Evolutionary conservation across 768 basidiomycete genomes (phyloP).

Genomic region (Agrocybe chaxingu): DNA sequence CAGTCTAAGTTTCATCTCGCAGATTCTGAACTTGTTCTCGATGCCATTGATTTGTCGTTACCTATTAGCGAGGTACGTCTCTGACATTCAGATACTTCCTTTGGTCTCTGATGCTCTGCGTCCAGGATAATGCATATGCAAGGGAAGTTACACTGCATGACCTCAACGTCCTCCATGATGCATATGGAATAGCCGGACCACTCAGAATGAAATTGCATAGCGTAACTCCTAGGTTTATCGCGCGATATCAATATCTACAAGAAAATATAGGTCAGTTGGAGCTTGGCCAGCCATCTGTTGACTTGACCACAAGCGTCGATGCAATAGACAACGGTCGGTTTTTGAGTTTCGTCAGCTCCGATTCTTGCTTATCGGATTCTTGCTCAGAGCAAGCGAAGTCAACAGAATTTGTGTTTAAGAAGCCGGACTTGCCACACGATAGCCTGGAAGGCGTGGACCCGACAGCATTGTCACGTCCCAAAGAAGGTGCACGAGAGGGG

Average conservation of each 20-base stretch:
- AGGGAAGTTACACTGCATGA: constrained; percentile 73
- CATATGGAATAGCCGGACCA: constrained; percentile 56
- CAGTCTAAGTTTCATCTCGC: constrained; percentile 40
- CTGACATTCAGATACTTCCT: not conserved
- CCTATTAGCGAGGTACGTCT: constrained; percentile 58
- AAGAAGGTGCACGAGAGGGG: too few species aligned
- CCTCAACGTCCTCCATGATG: constrained; percentile 67
- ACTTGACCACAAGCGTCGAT: constrained; percentile 1
- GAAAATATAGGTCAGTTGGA: constrained; percentile 40
- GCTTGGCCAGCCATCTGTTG: constrained; percentile 9
- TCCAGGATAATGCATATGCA: constrained; percentile 66
- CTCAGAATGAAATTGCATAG: constrained; percentile 55
- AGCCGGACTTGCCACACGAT: too few species aligned
- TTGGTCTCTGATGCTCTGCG: constrained; percentile 1
- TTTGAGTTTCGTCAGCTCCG: not conserved
- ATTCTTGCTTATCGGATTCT: too few species aligned
- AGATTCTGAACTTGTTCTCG: constrained; percentile 63
- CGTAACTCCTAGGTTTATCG: constrained; percentile 56
- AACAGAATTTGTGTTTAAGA: too few species aligned
- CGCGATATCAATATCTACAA: constrained; percentile 62
- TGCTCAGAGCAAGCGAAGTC: too few species aligned
- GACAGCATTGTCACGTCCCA: too few species aligned
- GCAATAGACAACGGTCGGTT: not conserved
- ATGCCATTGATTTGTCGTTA: constrained; percentile 69
- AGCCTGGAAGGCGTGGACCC: too few species aligned